Evolutionary conservation across 2,329 filamentous ascomycete genomes (phyloP).

Genomic region (Chrysosporium keratinophilum): DNA sequence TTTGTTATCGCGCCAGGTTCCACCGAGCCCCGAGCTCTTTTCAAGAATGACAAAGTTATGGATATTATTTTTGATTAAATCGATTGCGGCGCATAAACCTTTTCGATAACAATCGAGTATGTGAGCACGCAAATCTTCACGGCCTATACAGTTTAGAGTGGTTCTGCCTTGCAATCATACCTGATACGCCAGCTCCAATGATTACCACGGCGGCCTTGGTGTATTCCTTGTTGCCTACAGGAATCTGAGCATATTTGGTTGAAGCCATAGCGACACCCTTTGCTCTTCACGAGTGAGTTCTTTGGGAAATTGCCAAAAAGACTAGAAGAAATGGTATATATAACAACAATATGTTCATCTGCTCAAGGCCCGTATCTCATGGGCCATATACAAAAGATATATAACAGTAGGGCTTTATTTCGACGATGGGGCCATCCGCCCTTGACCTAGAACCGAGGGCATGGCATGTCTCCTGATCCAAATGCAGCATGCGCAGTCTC

Average conservation of each 20-base stretch:
- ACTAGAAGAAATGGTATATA: neutral
- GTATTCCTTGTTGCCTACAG: slow-evolving; percentile 39
- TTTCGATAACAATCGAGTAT: neutral
- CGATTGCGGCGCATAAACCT: slow-evolving; percentile 49
- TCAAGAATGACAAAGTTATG: slow-evolving; percentile 48
- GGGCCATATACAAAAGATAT: too few relatives aligned
- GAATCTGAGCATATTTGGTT: neutral
- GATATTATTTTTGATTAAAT: slow-evolving; percentile 43
- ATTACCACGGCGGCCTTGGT: slow-evolving; percentile 47
- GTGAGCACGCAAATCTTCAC: neutral
- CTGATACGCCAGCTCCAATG: slow-evolving; percentile 47
- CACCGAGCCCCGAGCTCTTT: slow-evolving; percentile 45
- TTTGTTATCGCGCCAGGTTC: slow-evolving; percentile 48
- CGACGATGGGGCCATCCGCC: neutral
- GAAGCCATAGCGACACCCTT: slow-evolving; percentile 1
- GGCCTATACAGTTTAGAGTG: neutral
- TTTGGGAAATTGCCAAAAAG: neutral
- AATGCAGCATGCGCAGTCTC: neutral
- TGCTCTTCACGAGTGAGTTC: too few relatives aligned
- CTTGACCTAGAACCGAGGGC: neutral
- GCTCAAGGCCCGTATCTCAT: too few relatives aligned
- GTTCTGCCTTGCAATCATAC: slow-evolving; percentile 22
- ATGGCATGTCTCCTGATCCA: neutral
- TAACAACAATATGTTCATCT: too few relatives aligned
- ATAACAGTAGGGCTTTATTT: too few relatives aligned